Base-by-base conservation (phyloP, 306 rosid species). In the Quercus wislizeni region DNA sequence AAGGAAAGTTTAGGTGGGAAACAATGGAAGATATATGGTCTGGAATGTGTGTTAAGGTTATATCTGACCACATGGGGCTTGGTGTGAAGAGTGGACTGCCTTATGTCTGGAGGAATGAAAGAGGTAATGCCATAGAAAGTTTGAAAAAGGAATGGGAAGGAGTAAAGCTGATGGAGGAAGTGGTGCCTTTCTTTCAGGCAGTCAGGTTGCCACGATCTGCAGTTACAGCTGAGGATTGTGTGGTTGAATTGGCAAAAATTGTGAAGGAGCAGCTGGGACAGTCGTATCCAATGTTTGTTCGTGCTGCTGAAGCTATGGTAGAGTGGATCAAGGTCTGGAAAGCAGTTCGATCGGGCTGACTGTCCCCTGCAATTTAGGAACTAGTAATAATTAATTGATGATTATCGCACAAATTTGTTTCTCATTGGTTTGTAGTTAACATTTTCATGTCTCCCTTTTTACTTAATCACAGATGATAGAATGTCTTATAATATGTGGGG, bases 131-230 rank as follows among this genome's bases (percentile, higher is more conserved):
- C 51, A 62, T 90, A 17, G 91, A 91, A 76, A 93, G 99, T 89
- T 83, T 93, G 92, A 93, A 90, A 87, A 96, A 96, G 86, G 98
- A 96, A 85, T 93, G 99, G 99, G 92, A 96, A 82, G 99, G 99
- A 69, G 96, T 96, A 87, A 96, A 90, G 80, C 76, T 91, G 76
- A 93, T 96, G 99, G 99, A 96, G 89, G 92, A 96, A 27, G 90
- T 91, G 63, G 94, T 96, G 71, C 99, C 99, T 69, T 93, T 96
- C 91, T 96, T 96, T 87, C 96, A 96, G 81, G 83, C 99, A 27
- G 75, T 93, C 27, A 87, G 83, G 85, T 73, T 93, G 65, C 80
- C 92, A 13, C 88, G 63, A 80, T 77, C 97, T n/a, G 93, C 94
- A 28, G 77, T 81, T 14, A 91, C 89, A 2, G 89, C 90, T 5